phyloP scores from a whole-genome alignment of 2,329 filamentous ascomycete genomes.

The Tetracladium maxilliforme region DNA sequence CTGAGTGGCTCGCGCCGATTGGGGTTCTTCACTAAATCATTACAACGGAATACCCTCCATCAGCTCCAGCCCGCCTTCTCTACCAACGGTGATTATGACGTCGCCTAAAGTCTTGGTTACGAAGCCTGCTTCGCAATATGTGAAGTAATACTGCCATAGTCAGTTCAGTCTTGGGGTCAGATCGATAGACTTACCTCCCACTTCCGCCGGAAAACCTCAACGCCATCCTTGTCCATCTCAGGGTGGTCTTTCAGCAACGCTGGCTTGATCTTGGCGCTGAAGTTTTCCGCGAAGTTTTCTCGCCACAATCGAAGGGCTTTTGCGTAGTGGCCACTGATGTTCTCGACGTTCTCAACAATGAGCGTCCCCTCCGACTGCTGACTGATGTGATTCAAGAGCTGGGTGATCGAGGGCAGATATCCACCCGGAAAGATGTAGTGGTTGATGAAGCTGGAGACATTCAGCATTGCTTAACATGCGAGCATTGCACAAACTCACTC shows the following conservation, averaged over 20 bases:
- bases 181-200: slow-evolving; percentile 40
- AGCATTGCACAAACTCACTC: no score
- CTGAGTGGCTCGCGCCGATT: neutral
- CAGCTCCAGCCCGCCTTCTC: slow-evolving; percentile 49
- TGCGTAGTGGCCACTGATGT: slow-evolving; percentile 61
- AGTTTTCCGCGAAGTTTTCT: slow-evolving; percentile 49
- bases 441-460: slow-evolving; percentile 41
- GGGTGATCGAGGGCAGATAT: slow-evolving; percentile 46
- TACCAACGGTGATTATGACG: slow-evolving; percentile 54
- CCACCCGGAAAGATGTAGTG: slow-evolving; percentile 72
- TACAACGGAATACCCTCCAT: slow-evolving; percentile 56
- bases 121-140: slow-evolving; percentile 63
- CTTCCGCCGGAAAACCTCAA: slow-evolving; percentile 54
- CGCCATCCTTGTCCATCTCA: slow-evolving; percentile 42
- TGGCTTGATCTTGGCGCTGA: slow-evolving; percentile 42
- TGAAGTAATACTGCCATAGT: slow-evolving; percentile 50
- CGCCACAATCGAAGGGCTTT: slow-evolving; percentile 55
- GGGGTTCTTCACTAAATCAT: no score
- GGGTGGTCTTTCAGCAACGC: slow-evolving; percentile 43
- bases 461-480: no score
- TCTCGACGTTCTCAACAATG: slow-evolving; percentile 52
- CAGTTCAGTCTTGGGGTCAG: slow-evolving; percentile 2
- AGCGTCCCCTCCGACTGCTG: slow-evolving; percentile 44
- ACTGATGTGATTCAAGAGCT: slow-evolving; percentile 43
- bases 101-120: slow-evolving; percentile 58